Percentiles rank a stretch among this genome's conserved stretches.
phyloP scores from a whole-genome alignment of 495 filamentous ascomycete species.

The Aspergillus sclerotiicarbonarius region DNA sequence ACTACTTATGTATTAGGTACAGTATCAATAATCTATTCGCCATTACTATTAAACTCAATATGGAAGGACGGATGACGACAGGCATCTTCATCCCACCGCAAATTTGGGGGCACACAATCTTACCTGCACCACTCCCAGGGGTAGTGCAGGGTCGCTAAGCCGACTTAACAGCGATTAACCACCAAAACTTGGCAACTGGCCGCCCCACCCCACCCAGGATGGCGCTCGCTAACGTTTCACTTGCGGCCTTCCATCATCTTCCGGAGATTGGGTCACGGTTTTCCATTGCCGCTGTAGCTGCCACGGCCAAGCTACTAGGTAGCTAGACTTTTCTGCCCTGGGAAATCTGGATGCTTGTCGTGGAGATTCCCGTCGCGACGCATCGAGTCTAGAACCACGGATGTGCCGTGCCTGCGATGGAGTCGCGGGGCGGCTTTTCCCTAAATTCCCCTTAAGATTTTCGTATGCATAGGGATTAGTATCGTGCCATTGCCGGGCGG shows the following conservation, averaged over 20 bases:
- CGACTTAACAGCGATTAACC: constrained; percentile 16
- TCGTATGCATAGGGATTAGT: too few species aligned
- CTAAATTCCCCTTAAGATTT: not conserved
- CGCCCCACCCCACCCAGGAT: constrained; percentile 5
- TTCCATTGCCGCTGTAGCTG: not conserved
- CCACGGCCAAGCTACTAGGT: too few species aligned
- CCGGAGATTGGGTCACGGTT: constrained; percentile 12
- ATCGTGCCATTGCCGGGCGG: too few species aligned
- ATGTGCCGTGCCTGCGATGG: not conserved
- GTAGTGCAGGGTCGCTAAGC: not conserved
- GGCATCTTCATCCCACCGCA: not conserved
- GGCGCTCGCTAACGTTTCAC: constrained; percentile 24
- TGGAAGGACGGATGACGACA: not conserved
- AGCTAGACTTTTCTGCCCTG: too few species aligned
- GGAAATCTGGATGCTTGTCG: too few species aligned
- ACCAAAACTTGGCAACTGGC: constrained; percentile 26
- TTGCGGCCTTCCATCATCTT: constrained; percentile 1
- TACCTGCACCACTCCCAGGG: constrained; percentile 3
- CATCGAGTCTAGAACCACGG: not conserved
- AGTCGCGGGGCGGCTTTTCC: not conserved
- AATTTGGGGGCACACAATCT: not conserved
- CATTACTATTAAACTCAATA: too few species aligned
- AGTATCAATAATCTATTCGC: too few species aligned
- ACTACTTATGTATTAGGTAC: too few species aligned
- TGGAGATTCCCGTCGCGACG: not conserved